Percentiles rank a stretch among this genome's conserved stretches.
Conservation (phyloP, 192 early-diverging fungal genomes). For the Backusella morwellensis region DNA sequence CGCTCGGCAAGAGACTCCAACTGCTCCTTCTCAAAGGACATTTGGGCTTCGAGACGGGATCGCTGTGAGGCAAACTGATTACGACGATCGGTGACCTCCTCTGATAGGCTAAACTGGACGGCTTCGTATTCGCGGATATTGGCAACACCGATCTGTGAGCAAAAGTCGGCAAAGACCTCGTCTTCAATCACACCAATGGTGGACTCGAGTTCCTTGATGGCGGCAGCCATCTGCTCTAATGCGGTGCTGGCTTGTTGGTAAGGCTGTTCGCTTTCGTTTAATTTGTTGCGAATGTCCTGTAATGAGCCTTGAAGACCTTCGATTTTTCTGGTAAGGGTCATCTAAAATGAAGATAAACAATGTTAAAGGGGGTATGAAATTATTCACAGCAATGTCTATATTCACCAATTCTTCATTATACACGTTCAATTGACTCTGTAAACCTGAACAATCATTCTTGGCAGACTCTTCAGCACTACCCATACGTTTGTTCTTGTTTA, state of each 20-base stretch:
- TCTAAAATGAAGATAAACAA: constrained; percentile 19
- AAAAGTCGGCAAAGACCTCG: constrained; percentile 80
- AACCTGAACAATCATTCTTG: constrained; percentile 55
- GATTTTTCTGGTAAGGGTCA: constrained; percentile 51
- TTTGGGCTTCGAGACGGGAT: constrained; percentile 79
- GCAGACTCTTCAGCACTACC: constrained; percentile 61
- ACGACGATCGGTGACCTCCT: constrained; percentile 72
- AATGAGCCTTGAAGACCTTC: constrained; percentile 61
- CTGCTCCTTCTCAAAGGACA: constrained; percentile 75
- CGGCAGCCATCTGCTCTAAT: constrained; percentile 39
- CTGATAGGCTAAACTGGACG: constrained; percentile 61
- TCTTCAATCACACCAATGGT: constrained; percentile 57
- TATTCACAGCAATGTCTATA: not conserved
- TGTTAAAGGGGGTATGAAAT: not conserved
- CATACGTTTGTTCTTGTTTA: constrained; percentile 68
- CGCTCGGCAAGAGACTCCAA: constrained; percentile 59
- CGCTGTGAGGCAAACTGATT: constrained; percentile 75
- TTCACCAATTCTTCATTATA: constrained; percentile 62
- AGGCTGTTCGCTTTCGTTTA: constrained; percentile 3
- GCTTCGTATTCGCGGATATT: constrained; percentile 90
- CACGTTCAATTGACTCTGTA: constrained; percentile 59
- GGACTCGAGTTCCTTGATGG: constrained; percentile 42
- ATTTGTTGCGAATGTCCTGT: constrained; percentile 44
- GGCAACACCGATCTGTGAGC: constrained; percentile 63
- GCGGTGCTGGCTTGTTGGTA: constrained; percentile 27